phyloP scores from a whole-genome alignment of 2,329 filamentous ascomycete genomes.

The Epichloe uncinata region DNA sequence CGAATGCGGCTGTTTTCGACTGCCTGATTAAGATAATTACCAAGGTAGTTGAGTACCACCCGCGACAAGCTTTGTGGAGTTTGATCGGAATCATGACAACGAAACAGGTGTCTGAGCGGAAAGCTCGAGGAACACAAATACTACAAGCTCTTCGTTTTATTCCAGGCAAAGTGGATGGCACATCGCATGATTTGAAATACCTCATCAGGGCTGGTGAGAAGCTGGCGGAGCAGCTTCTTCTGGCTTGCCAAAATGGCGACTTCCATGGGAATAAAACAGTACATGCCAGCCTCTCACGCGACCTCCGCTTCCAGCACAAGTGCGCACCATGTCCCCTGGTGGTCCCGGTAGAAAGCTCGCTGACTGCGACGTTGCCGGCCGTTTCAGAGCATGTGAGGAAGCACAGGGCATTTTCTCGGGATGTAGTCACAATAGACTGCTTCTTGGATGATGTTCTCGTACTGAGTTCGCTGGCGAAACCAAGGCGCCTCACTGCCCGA shows the following conservation, averaged over 20 bases:
- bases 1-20: slow-evolving; percentile 63
- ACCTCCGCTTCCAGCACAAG: slow-evolving; percentile 76
- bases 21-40: slow-evolving; percentile 67
- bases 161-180: slow-evolving; percentile 37
- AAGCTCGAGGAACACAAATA: slow-evolving; percentile 37
- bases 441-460: slow-evolving; percentile 86
- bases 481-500: slow-evolving; percentile 74
- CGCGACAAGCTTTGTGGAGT: slow-evolving; percentile 85
- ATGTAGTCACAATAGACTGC: slow-evolving; percentile 67
- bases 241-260: slow-evolving; percentile 63
- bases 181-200: slow-evolving; percentile 47
- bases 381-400: slow-evolving; percentile 57
- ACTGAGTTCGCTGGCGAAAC: slow-evolving; percentile 81
- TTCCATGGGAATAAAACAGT: slow-evolving; percentile 57
- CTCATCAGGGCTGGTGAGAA: slow-evolving; percentile 70
- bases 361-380: slow-evolving; percentile 70
- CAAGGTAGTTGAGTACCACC: slow-evolving; percentile 76
- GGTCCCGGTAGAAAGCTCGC: slow-evolving; percentile 73
- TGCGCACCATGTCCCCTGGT: slow-evolving; percentile 73
- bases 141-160: slow-evolving; percentile 34
- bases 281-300: slow-evolving; percentile 58
- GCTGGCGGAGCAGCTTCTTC: slow-evolving; percentile 67
- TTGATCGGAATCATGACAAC: slow-evolving; percentile 79
- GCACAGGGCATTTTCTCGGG: slow-evolving; percentile 77
- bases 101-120: slow-evolving; percentile 54